These are phyloP conservation scores for Arthrobotrys pseudoclavata DNA, from an alignment of 2,329 filamentous ascomycete species.

Conservation along the genomic window DNA sequence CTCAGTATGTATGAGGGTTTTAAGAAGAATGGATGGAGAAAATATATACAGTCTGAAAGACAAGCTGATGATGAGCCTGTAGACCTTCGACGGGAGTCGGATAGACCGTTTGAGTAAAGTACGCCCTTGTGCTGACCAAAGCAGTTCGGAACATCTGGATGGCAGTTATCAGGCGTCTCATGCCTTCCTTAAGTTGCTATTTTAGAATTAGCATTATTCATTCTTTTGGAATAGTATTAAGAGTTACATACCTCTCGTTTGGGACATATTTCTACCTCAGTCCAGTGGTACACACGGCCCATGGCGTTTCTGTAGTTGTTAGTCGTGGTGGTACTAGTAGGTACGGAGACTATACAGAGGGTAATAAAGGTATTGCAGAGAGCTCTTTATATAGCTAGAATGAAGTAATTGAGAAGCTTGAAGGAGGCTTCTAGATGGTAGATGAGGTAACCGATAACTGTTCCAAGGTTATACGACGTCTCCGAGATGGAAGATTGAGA, in stretches of 20 bases:
- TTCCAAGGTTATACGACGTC: too few relatives aligned
- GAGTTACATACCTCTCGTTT: slow-evolving; percentile 23
- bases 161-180: slow-evolving; percentile 37
- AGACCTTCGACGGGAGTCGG: slow-evolving; percentile 19
- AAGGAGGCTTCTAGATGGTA: neutral
- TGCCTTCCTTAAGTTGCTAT: slow-evolving; percentile 42
- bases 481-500: too few relatives aligned
- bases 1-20: neutral
- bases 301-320: neutral
- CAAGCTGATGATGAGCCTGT: slow-evolving; percentile 30
- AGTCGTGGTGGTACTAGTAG: neutral
- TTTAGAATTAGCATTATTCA: neutral
- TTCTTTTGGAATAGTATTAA: neutral
- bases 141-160: slow-evolving; percentile 43
- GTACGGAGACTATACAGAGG: neutral
- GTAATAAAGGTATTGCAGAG: neutral
- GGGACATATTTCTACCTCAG: slow-evolving; percentile 13
- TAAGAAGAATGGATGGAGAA: neutral
- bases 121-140: slow-evolving; percentile 21
- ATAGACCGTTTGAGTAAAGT: slow-evolving; percentile 46
- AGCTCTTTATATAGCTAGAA: neutral
- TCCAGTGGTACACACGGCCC: slow-evolving; percentile 31
- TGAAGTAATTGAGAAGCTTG: neutral
- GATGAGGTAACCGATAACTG: neutral
- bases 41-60: slow-evolving; percentile 48